Evolutionary conservation across 495 filamentous ascomycete genomes (phyloP), one percentile per base, ranked within the genome.

Genomic region (Hypoxylon rickii): DNA sequence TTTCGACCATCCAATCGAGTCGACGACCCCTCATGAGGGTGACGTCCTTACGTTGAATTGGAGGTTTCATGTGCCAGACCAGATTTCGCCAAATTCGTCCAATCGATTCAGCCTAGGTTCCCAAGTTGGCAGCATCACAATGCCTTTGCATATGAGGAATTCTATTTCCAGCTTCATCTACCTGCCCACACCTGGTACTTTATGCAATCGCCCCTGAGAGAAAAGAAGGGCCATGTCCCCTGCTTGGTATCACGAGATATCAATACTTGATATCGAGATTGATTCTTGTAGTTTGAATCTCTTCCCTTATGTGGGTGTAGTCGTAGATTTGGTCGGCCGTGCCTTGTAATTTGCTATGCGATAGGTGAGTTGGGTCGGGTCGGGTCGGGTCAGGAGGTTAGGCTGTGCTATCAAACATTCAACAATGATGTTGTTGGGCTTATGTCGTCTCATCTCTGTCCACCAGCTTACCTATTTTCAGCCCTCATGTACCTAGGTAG

Each of bases 391-490:
- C n/a, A n/a, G n/a, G n/a, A n/a, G 32, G 43, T 42, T 41, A 42
- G 51, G 46, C 36, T 49, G 58, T 56, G 52, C 57, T 47, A 51
- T 46, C 58, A 61, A n/a, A n/a, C n/a, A n/a, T n/a, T n/a, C n/a
- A n/a, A n/a, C n/a, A n/a, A n/a, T 36, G 16, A 26, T 43, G 31
- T 19, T 59, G 44, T 50, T 46, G 44, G 50, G 56, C 20, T 38
- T 15, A 46, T 19, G 38, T 46, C 45, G 58, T 61, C 58, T 61
- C 51, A 55, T 55, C 51, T n/a, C n/a, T n/a, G n/a, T n/a, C n/a
- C n/a, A n/a, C n/a, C n/a, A n/a, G n/a, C 48, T 32, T 44, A 26
- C 41, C 59, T 50, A 58, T 63, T 63, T 63, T 63, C 48, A 58
- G 53, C 59, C 34, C 48, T 44, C 44, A 49, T 42, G 53, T n/a